Conservation (phyloP, 2,329 filamentous ascomycete species). For the Stachybotrys chlorohalonatus region DNA sequence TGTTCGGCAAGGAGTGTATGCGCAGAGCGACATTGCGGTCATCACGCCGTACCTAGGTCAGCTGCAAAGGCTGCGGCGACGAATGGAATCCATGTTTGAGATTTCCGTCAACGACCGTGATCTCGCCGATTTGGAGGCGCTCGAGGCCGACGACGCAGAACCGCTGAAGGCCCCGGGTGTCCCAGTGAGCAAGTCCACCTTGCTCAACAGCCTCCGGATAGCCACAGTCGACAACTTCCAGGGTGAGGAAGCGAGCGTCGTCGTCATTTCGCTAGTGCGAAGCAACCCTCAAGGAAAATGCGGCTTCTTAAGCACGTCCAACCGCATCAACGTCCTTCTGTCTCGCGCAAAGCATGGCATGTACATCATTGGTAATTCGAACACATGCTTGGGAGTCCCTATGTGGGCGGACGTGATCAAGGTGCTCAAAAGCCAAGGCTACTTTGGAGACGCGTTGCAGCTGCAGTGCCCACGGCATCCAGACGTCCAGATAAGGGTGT, state of each 20-base stretch:
- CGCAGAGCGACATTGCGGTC: slow-evolving; percentile 54
- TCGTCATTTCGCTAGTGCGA: slow-evolving; percentile 62
- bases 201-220: slow-evolving; percentile 40
- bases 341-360: slow-evolving; percentile 61
- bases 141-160: slow-evolving; percentile 17
- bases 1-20: slow-evolving; percentile 54
- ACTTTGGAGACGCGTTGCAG: slow-evolving; percentile 40
- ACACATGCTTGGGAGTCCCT: slow-evolving; percentile 43
- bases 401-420: slow-evolving; percentile 57
- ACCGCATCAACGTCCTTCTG: slow-evolving; percentile 62
- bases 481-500: slow-evolving; percentile 38
- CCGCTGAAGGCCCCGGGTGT: neutral
- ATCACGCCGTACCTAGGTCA: slow-evolving; percentile 59
- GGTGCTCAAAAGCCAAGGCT: slow-evolving; percentile 35
- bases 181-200: slow-evolving; percentile 17
- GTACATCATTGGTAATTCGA: slow-evolving; percentile 59
- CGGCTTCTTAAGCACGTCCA: slow-evolving; percentile 58
- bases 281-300: slow-evolving; percentile 51
- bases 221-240: slow-evolving; percentile 71
- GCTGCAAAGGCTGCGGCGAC: slow-evolving; percentile 37
- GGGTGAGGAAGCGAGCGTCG: slow-evolving; percentile 64
- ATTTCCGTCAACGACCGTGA: slow-evolving; percentile 59
- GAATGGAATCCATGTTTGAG: slow-evolving; percentile 40
- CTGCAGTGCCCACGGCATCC: slow-evolving; percentile 54
- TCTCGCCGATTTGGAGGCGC: slow-evolving; percentile 37